Conservation (phyloP, 257 asterid genomes). For the Galeopsis tetrahit region DNA sequence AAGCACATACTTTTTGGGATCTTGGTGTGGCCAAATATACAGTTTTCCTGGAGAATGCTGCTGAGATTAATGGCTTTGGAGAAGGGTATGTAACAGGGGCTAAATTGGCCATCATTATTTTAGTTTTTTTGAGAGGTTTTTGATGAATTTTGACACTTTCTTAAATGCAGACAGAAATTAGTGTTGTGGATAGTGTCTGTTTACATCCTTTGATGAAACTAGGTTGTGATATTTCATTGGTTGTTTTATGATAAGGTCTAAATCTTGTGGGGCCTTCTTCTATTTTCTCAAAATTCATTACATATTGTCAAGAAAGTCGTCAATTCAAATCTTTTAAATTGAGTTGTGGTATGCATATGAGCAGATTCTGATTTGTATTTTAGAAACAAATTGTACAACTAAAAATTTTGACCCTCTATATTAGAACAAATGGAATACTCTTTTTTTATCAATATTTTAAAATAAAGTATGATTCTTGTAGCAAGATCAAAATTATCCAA, state of each 20-base stretch:
- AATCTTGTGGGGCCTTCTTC: slow-evolving; percentile 46
- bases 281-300: background rate
- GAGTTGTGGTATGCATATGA: background rate
- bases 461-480: too few relatives aligned
- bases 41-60: slow-evolving; percentile 38
- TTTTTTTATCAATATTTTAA: too few relatives aligned
- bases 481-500: too few relatives aligned
- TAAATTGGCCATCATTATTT: slow-evolving; percentile 52
- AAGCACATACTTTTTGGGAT: slow-evolving; percentile 35
- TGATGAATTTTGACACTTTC: slow-evolving; percentile 39
- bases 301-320: background rate
- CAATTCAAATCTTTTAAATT: background rate
- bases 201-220: slow-evolving; percentile 32
- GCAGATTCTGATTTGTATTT: too few relatives aligned
- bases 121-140: background rate
- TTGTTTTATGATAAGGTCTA: slow-evolving; percentile 60
- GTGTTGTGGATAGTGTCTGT: slow-evolving; percentile 42
- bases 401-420: too few relatives aligned
- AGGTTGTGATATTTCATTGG: slow-evolving; percentile 53
- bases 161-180: slow-evolving; percentile 33
- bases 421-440: too few relatives aligned
- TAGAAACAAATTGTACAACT: too few relatives aligned
- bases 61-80: slow-evolving; percentile 44
- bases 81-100: slow-evolving; percentile 43
- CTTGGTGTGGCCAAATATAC: slow-evolving; percentile 27